phyloP scores from a whole-genome alignment of 441 rosid genomes.

The Bocquillonia castaneifolia region DNA sequence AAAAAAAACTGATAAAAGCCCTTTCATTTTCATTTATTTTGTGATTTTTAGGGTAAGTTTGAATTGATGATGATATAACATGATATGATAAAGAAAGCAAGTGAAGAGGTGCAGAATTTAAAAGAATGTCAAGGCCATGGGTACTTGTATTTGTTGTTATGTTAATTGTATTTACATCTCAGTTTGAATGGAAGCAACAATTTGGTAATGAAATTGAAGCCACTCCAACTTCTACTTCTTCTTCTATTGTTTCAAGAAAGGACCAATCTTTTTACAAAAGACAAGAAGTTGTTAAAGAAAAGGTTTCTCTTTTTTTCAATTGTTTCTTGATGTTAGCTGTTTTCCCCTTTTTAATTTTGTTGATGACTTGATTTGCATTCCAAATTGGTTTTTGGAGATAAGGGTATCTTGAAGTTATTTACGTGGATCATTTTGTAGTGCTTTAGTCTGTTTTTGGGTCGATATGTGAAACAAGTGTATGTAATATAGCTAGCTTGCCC shows the following conservation, averaged over 20 bases:
- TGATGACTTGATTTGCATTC: background rate
- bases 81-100: too few species aligned
- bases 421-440: background rate
- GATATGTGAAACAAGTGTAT: background rate
- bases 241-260: constrained; percentile 29
- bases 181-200: constrained; percentile 76
- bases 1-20: too few species aligned
- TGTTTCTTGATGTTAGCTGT: background rate
- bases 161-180: constrained; percentile 57
- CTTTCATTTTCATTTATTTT: too few species aligned
- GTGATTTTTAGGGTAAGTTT: too few species aligned
- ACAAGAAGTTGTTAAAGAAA: constrained; percentile 56
- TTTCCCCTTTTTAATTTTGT: too few species aligned
- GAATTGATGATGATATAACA: too few species aligned
- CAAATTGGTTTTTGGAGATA: too few species aligned
- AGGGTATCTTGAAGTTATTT: too few species aligned
- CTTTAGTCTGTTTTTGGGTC: background rate
- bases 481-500: background rate
- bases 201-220: constrained; percentile 52
- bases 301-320: constrained; percentile 35
- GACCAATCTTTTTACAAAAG: constrained; percentile 36
- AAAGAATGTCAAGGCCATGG: constrained; percentile 61
- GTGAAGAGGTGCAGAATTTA: background rate
- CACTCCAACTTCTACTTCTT: too few species aligned
- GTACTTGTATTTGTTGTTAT: constrained; percentile 56